Base-by-base conservation (phyloP, 2,329 filamentous ascomycete genomes). In the Talaromyces albobiverticillius region DNA sequence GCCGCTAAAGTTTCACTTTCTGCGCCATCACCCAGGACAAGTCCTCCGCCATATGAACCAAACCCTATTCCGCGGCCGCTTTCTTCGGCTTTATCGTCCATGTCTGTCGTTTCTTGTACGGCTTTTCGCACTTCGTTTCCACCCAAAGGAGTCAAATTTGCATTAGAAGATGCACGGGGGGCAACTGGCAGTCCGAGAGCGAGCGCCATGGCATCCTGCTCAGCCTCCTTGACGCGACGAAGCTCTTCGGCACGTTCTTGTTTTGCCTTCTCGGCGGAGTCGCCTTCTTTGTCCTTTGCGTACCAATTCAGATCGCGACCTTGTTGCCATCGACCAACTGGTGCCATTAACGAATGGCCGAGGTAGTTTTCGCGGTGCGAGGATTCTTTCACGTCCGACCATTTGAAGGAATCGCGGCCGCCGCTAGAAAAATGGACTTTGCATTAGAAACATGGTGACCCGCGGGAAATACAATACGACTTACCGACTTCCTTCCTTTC, bases 301-400 rank as follows among this genome's bases (percentile, higher is more conserved):
- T 87, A 88, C 85, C 85, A 86, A 63, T 74, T 75, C 11, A 87
- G 71, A 65, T 88, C 84, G 56, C 84, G 85, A 7, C 87, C 86
- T 67, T 93, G 86, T 65, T 94, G 89, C 92, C 92, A 96, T 61
- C 92, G 87, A 7, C 92, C 92, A 3, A 96, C 91, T 0, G 92
- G 90, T 0, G 92, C 92, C 79, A 93, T 96, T 55, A 96, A 75
- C 56, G 89, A 94, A 76, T 96, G 92, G 50, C 92, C 92, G 7
- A 96, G 87, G 71, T 87, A 88, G 69, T 87, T 96, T 72, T 99
- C 92, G 71, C 94, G 91, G 67, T 96, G 92, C 20, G 82, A 77
- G 47, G 91, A 95, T 60, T 80, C 85, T 69, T 93, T 87, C 67
- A 99, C 93, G 62, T 96, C 91, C 61, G 93, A 89, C 94, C 94